Percentiles rank a stretch among this genome's conserved stretches.
These are phyloP conservation scores for Pleurotus salmoneostramineus DNA, from an alignment of 768 basidiomycete genomes.

Conservation along the genomic window DNA sequence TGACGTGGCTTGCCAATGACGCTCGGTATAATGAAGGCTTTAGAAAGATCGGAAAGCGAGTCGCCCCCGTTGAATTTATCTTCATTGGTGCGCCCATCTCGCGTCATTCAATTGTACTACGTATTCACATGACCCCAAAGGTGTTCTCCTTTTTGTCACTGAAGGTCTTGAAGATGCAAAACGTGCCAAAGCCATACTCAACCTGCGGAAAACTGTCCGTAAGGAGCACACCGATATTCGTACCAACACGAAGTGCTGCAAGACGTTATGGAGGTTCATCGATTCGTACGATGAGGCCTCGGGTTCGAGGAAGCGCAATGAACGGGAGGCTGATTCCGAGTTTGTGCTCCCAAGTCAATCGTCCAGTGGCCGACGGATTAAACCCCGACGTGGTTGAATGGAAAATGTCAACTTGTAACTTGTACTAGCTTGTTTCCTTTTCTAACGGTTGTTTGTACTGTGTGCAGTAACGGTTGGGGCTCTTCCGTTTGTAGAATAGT, in stretches of 20 bases:
- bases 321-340: too few relatives aligned
- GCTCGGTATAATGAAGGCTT: slow-evolving; percentile 44
- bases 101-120: not conserved
- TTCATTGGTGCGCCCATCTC: slow-evolving; percentile 59
- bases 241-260: slow-evolving; percentile 52
- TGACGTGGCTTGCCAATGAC: slow-evolving; percentile 49
- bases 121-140: slow-evolving; percentile 28
- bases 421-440: too few relatives aligned
- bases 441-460: too few relatives aligned
- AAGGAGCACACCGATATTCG: slow-evolving; percentile 60
- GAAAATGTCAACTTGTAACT: too few relatives aligned
- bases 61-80: slow-evolving; percentile 76
- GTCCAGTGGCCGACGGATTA: too few relatives aligned
- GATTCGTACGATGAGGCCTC: slow-evolving; percentile 11
- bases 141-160: slow-evolving; percentile 61
- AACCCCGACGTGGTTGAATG: too few relatives aligned
- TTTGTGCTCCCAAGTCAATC: too few relatives aligned
- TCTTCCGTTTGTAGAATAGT: too few relatives aligned
- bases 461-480: too few relatives aligned
- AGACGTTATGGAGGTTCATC: slow-evolving; percentile 56
- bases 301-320: too few relatives aligned
- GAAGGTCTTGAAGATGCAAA: slow-evolving; percentile 37
- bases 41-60: slow-evolving; percentile 46
- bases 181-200: slow-evolving; percentile 50
- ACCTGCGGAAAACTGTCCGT: slow-evolving; percentile 55